Evolutionary conservation across 345 rosid genomes (phyloP), one percentile per base, ranked within the genome.

Genomic region (Citrus reticulata): DNA sequence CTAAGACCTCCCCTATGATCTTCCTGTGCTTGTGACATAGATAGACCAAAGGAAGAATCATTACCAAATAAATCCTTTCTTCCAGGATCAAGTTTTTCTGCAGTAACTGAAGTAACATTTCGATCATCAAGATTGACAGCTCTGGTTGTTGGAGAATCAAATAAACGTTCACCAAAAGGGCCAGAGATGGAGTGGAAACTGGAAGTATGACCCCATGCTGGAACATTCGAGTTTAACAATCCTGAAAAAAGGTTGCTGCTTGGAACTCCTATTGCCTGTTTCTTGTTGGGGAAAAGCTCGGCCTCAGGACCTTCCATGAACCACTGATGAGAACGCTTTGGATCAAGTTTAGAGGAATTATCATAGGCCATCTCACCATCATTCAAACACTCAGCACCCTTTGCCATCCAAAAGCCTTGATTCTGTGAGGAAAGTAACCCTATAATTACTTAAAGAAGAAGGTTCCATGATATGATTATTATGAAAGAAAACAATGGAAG

Each of bases 321-420:
- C 86, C 86, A 89, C 80, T 81, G 90, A 76, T 85, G 86, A 81
- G 90, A 83, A 73, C 85, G 84, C 81, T 85, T 85, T 2, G 77
- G 71, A 73, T 84, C 86, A 70, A 69, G 57, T 79, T 82, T 83
- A 69, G 88, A 83, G 49, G 90, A 75, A 83, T 54, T 77, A 69
- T 85, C 89, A 61, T 77, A 82, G 55, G 75, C 76, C 75, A 72
- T 72, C 39, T 89, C 90, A 70, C 77, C 81, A 54, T 81, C 82
- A 70, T 84, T 85, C 60, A 80, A 54, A 58, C 81, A 80, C 1
- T 37, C 90, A 73, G 86, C 74, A 79, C 74, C 79, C 65, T 89
- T 89, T 8, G 60, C 76, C 80, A 77, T 81, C 90, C 92, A 89
- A 84, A 78, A 76, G 32, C 88, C 83, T 64, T 87, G 87, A 83